Evolutionary conservation across 495 filamentous ascomycete genomes (phyloP).

Genomic region (Aspergillus affinis): DNA sequence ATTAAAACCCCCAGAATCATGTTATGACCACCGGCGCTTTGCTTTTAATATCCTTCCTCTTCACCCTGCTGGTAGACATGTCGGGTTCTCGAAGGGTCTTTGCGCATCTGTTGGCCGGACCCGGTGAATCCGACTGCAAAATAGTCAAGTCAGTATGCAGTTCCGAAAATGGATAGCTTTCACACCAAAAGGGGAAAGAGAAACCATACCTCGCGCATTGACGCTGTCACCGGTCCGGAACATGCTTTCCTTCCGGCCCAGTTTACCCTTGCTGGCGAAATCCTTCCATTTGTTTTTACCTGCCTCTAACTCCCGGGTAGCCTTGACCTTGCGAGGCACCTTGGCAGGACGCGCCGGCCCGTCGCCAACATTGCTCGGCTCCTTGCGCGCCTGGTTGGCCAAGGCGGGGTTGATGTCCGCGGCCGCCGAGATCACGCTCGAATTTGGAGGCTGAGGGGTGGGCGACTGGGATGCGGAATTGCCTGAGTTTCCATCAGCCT

Average conservation of each 20-base stretch:
- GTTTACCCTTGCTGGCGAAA: conserved; percentile 77
- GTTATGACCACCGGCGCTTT: background rate
- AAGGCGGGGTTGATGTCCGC: conserved; percentile 80
- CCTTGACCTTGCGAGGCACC: conserved; percentile 79
- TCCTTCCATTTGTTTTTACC: conserved; percentile 95
- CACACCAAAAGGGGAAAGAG: background rate
- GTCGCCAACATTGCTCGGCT: conserved; percentile 65
- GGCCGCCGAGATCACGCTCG: conserved; percentile 82
- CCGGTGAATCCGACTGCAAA: conserved; percentile 87
- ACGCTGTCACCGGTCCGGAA: conserved; percentile 88
- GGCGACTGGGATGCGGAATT: conserved; percentile 47
- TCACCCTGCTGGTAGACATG: conserved; percentile 84
- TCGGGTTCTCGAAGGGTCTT: conserved; percentile 77
- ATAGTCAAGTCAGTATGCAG: background rate
- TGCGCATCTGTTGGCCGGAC: conserved; percentile 91
- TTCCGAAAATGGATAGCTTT: conserved; percentile 2
- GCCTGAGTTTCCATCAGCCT: conserved; percentile 77
- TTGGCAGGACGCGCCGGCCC: conserved; percentile 65
- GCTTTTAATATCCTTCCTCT: conserved; percentile 53
- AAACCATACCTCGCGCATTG: conserved; percentile 72
- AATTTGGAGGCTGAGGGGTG: conserved; percentile 34
- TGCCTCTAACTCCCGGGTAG: conserved; percentile 82
- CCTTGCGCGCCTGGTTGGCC: conserved; percentile 66
- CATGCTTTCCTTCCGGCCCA: conserved; percentile 93
- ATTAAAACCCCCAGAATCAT: conserved; percentile 4